Evolutionary conservation across 306 rosid genomes (phyloP), one percentile per base, ranked within the genome.

Genomic region (Begonia peltatifolia): DNA sequence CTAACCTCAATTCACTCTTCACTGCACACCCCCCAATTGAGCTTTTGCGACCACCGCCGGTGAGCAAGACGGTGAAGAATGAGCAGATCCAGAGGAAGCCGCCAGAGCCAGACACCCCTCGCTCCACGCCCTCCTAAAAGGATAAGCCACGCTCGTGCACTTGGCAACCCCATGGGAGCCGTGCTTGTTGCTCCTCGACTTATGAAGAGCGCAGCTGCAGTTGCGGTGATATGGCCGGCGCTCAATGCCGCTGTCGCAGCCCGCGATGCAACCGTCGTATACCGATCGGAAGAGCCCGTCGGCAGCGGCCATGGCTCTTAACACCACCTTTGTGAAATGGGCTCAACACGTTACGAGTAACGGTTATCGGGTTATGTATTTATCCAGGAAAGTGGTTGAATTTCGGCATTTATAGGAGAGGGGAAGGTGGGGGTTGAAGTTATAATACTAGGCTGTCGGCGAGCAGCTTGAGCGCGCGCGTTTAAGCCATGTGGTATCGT

Each of bases 141-240:
- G 50, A 52, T 61, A 61, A 47, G 44, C n/a, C 41, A 61, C 23
- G 12, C 49, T 36, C 18, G 48, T 59, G 12, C 46, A 48, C 4
- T 9, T 16, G 1, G 57, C 16, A n/a, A 53, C 14, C 38, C 47
- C 47, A 10, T 41, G 41, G 23, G 50, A 18, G 25, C 64, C 41
- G 23, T 42, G 46, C 9, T 38, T 3, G 14, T 41, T 14, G 4
- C 23, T 20, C 7, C 57, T 48, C 8, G 56, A 50, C 14, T 50
- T 42, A 11, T 84, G 88, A 46, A 88, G 61, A 15, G 80, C 81
- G 52, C 96, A 88, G 12, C 79, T 70, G 58, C 96, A 88, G 44
- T 88, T 81, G 22, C 82, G 82, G 51, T 88, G 96, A 71, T 83
- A 83, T 8, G 96, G 96, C 60, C 85, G 65, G 23, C 79, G 73